Conservation (phyloP, 2,329 filamentous ascomycete genomes). For the Aspergillus floridensis region DNA sequence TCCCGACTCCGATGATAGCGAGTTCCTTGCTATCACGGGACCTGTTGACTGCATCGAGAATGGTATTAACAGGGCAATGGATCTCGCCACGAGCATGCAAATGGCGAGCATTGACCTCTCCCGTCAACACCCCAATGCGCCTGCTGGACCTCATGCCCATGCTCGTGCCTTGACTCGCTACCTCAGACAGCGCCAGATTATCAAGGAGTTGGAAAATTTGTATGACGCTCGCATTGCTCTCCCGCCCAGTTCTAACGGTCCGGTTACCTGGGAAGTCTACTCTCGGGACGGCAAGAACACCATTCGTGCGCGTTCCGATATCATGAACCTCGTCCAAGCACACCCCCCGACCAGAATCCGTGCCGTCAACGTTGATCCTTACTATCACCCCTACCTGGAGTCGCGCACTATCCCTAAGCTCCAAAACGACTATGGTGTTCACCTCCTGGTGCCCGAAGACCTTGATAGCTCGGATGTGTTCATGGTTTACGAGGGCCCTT, state of each 20-base stretch:
- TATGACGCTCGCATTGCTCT: slow-evolving; percentile 88
- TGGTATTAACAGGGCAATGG: slow-evolving; percentile 80
- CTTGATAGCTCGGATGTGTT: slow-evolving; percentile 45
- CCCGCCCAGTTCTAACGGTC: slow-evolving; percentile 63
- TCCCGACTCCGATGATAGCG: slow-evolving; percentile 71
- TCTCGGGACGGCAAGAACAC: slow-evolving; percentile 79
- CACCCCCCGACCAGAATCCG: slow-evolving; percentile 47
- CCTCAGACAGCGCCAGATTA: slow-evolving; percentile 74
- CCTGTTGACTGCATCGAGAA: slow-evolving; percentile 69
- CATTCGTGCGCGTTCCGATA: slow-evolving; percentile 49
- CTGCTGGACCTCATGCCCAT: slow-evolving; percentile 70
- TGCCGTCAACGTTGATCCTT: slow-evolving; percentile 48
- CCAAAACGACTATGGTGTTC: slow-evolving; percentile 46
- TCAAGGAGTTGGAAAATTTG: slow-evolving; percentile 74
- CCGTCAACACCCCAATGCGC: slow-evolving; percentile 71
- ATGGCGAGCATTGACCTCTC: slow-evolving; percentile 79
- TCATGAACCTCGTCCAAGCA: slow-evolving; percentile 49
- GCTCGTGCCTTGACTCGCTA: slow-evolving; percentile 86
- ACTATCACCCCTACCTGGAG: slow-evolving; percentile 49
- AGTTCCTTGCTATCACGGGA: slow-evolving; percentile 81
- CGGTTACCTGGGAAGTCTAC: slow-evolving; percentile 82
- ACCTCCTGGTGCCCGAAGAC: slow-evolving; percentile 49
- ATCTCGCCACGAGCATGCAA: slow-evolving; percentile 83
- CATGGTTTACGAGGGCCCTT: slow-evolving; percentile 51
- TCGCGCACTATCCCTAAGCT: slow-evolving; percentile 39